phyloP scores from a whole-genome alignment of 768 basidiomycete genomes.

The Guyanaporus albipodus region DNA sequence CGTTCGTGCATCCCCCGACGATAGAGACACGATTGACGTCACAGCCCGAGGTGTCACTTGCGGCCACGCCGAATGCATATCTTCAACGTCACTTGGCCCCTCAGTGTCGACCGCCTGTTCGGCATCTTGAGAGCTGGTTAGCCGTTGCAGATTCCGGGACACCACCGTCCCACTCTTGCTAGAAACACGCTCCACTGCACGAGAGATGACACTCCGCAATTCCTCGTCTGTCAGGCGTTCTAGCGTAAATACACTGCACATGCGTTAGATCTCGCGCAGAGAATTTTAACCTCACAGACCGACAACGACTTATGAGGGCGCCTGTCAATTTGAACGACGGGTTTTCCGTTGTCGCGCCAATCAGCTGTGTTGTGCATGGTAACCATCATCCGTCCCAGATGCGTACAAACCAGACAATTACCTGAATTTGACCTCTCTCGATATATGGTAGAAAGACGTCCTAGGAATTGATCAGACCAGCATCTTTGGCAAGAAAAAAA shows the following conservation, averaged over 20 bases:
- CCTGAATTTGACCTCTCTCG: conserved; percentile 73
- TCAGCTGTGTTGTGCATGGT: conserved; percentile 39
- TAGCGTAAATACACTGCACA: conserved; percentile 66
- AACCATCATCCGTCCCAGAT: background rate
- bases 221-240: conserved; percentile 63
- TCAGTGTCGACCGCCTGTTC: conserved; percentile 12
- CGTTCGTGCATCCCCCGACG: conserved; percentile 70
- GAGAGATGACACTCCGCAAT: conserved; percentile 52
- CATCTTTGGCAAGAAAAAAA: background rate
- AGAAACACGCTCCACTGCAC: conserved; percentile 43
- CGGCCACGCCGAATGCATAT: conserved; percentile 27
- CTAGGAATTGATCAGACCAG: conserved; percentile 32
- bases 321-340: conserved; percentile 80
- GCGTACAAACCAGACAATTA: conserved; percentile 15
- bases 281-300: conserved; percentile 40
- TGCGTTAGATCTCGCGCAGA: conserved; percentile 13
- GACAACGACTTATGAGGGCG: conserved; percentile 70
- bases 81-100: conserved; percentile 15
- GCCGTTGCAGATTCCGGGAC: conserved; percentile 3
- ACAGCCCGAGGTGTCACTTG: conserved; percentile 48
- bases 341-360: conserved; percentile 88
- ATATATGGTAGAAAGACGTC: conserved; percentile 80
- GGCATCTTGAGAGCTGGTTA: conserved; percentile 17
- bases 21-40: conserved; percentile 47
- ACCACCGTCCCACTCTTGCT: conserved; percentile 5